Base-by-base conservation (phyloP, 2,329 filamentous ascomycete species). In the Helotiales sp. region DNA sequence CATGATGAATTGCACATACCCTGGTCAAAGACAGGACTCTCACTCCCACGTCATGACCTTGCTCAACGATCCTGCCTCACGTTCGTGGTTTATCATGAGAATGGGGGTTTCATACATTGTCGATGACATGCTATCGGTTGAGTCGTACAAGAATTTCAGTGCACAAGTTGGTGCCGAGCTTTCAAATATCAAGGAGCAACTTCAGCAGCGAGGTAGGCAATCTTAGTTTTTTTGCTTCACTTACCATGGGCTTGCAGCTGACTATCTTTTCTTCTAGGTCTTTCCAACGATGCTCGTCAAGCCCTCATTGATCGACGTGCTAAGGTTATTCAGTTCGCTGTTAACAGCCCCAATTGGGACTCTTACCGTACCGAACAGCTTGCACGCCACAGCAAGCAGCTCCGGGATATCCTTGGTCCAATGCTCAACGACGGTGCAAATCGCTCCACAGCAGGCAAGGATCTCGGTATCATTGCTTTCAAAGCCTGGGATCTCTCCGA, bases 331-430 rank as follows among this genome's bases (percentile, higher is more conserved):
- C 78, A 80, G 60, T 68, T 69, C 26, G 79, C 85, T 63, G 73
- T 82, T 64, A 73, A 75, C 8, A 74, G 75, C 6, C 68, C 77
- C 30, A 75, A 77, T 50, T 79, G 77, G 61, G 76, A 64, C 2
- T 66, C 20, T 2, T 77, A 71, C 52, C 73, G 75, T 15, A 57
- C 50, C 5, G 30, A 54, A 0, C 55, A 65, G n/a, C 54, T 78
- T 6, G 47, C 37, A 1, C 26, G 63, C 10, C 74, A 77, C 26
- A 66, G 72, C 2, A 74, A 73, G 47, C 40, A 54, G 3, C 69
- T 83, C 3, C 78, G 80, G 0, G 80, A 85, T 22, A 80, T 86
- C 63, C 76, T 84, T 6, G 76, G 78, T 54, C 80, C 82, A 1
- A 73, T 85, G 0, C 72, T 82, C 13, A 80, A 83, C 66, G 72